Evolutionary conservation across 805 yeast species (phyloP), one percentile per base, ranked within the genome.

Genomic region (Ogataea zsoltii): DNA sequence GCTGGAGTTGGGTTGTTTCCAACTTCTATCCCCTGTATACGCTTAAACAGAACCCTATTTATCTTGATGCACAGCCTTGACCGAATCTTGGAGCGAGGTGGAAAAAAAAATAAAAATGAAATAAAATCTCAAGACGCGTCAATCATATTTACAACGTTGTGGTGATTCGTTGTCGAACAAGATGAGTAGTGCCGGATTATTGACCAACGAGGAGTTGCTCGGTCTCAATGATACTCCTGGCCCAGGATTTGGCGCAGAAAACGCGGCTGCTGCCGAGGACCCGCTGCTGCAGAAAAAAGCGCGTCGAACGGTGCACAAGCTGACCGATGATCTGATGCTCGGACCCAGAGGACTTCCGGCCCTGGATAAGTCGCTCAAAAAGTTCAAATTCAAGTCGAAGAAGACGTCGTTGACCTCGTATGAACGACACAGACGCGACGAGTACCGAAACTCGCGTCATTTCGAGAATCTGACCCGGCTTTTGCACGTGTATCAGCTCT

Each of bases 401-500:
- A 35, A 40, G 30, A 38, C 49, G 53, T 37, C 53, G 45, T 35
- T 65, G 68, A 53, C 70, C 61, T 47, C 37, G 3, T 42, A 41
- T 18, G 49, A 48, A 16, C 50, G 43, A 14, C 48, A 51, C 28
- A 50, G 46, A 35, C 45, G 48, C 26, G 42, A 45, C 31, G 50
- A 45, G 21, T 60, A 54, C 41, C 56, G 52, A 5, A 42, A 74
- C 63, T 46, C 77, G 13, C 69, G 73, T 49, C 82, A 79, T 54
- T 68, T 66, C 44, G 67, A 74, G 28, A 82, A 80, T 60, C 60
- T 81, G 43, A 62, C 72, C 9, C 65, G 71, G 28, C 60, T 86
- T 6, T 61, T 85, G 7, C 72, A 73, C 25, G 70, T 76, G 30
- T 86, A 84, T 61, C 89, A 85, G 63, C 56, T 82, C 28, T 86